Percentiles rank a stretch among this genome's conserved stretches.
These are phyloP conservation scores for Kockovaella imperatae DNA, from an alignment of 768 basidiomycete species.

Conservation along the genomic window DNA sequence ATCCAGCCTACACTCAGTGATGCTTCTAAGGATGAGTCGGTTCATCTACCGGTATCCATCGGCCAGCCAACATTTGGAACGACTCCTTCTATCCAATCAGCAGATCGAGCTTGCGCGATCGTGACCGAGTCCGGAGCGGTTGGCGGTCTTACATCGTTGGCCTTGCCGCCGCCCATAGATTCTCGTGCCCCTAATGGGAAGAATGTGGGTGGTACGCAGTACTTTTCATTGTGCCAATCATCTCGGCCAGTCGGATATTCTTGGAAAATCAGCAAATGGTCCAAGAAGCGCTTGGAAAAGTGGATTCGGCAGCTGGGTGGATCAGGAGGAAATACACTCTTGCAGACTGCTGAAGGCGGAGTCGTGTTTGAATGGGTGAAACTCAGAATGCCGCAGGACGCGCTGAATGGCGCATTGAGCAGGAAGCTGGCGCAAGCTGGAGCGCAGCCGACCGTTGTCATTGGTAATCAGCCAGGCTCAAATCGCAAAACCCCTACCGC, in stretches of 20 bases:
- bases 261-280: constrained; percentile 41
- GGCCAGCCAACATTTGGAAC: constrained; percentile 34
- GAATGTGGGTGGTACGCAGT: background rate
- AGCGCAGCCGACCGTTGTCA: no score
- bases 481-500: background rate
- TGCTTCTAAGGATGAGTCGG: no score
- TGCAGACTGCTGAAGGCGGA: constrained; percentile 32
- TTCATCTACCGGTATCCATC: no score
- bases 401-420: no score
- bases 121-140: constrained; percentile 17
- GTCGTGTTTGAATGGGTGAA: constrained; percentile 44
- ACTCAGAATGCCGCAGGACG: constrained; percentile 6
- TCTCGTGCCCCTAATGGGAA: background rate
- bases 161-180: constrained; percentile 5
- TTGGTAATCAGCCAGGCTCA: background rate
- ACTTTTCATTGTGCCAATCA: constrained; percentile 19
- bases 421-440: no score
- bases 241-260: constrained; percentile 37
- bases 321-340: no score
- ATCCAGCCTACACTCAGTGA: no score
- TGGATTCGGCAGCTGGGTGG: constrained; percentile 29
- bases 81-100: constrained; percentile 22
- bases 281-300: constrained; percentile 33
- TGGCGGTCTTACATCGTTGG: constrained; percentile 11
- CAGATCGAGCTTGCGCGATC: constrained; percentile 15